These are phyloP conservation scores for Saxophila tyrrhenica DNA, from an alignment of 495 filamentous ascomycete species.

Conservation along the genomic window DNA sequence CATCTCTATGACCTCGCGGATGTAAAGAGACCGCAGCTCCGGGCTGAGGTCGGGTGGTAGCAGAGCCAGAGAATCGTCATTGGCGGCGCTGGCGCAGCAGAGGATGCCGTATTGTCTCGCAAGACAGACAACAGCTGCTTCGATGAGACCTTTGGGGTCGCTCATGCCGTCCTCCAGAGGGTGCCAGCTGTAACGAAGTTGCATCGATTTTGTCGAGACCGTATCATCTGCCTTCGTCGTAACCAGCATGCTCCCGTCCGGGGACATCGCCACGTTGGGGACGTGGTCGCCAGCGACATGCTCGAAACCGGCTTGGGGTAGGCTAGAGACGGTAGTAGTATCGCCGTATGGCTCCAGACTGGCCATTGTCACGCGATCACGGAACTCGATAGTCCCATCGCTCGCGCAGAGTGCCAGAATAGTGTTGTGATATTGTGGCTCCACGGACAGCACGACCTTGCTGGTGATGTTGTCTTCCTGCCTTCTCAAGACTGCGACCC, in stretches of 20 bases:
- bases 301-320: constrained; percentile 61
- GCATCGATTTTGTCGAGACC: constrained; percentile 41
- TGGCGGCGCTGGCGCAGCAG: constrained; percentile 44
- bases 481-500: constrained; percentile 43
- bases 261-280: constrained; percentile 49
- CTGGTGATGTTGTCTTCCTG: constrained; percentile 52
- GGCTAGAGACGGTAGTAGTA: constrained; percentile 49
- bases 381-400: constrained; percentile 68
- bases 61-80: constrained; percentile 61
- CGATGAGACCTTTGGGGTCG: constrained; percentile 9
- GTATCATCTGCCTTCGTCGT: constrained; percentile 54
- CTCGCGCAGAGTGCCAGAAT: constrained; percentile 57
- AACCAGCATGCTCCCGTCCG: constrained; percentile 57
- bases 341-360: constrained; percentile 51
- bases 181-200: constrained; percentile 13
- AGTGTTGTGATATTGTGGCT: constrained; percentile 53
- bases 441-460: constrained; percentile 57
- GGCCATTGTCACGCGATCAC: constrained; percentile 58
- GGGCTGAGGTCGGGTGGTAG: constrained; percentile 29
- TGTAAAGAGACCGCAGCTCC: constrained; percentile 52
- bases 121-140: constrained; percentile 42
- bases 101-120: constrained; percentile 49
- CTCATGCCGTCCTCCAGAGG: constrained; percentile 13
- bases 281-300: constrained; percentile 20
- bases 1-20: constrained; percentile 50